Percentiles rank a stretch among this genome's conserved stretches.
These are phyloP conservation scores for Rauvolfia tetraphylla DNA, from an alignment of 257 asterid species.

Conservation along the genomic window DNA sequence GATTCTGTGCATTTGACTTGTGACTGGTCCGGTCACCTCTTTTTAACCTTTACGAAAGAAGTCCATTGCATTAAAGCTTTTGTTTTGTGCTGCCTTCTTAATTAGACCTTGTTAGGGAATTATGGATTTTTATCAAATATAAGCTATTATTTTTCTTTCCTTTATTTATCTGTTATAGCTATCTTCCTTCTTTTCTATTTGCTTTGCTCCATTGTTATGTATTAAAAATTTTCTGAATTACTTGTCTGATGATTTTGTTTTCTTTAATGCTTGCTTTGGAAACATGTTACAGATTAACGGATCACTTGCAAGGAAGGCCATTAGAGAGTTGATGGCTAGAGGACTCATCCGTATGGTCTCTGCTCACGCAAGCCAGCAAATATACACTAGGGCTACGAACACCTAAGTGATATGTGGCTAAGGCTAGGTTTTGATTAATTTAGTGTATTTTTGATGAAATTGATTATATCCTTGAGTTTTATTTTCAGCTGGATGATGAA, in stretches of 20 bases:
- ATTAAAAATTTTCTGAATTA: no score
- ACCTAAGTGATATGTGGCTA: constrained; percentile 17
- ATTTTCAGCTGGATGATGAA: background rate
- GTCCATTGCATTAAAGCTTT: background rate
- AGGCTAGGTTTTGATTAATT: background rate
- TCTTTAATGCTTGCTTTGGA: background rate
- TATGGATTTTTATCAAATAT: background rate
- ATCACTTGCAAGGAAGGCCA: constrained; percentile 86
- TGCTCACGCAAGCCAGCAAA: constrained; percentile 83
- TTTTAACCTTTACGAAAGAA: no score
- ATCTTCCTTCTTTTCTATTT: background rate
- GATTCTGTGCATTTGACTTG: background rate
- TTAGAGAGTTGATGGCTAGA: constrained; percentile 61
- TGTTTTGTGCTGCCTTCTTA: background rate
- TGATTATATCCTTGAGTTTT: no score
- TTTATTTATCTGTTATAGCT: background rate
- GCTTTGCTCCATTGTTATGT: background rate
- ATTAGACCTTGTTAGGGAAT: background rate
- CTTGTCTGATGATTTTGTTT: background rate
- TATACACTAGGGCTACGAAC: constrained; percentile 81
- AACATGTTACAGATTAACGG: constrained; percentile 54
- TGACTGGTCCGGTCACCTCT: no score
- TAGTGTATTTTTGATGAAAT: no score
- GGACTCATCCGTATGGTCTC: constrained; percentile 78
- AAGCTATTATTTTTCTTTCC: background rate